Evolutionary conservation across 306 rosid genomes (phyloP), one percentile per base, ranked within the genome.

Genomic region (Fagus crenata): DNA sequence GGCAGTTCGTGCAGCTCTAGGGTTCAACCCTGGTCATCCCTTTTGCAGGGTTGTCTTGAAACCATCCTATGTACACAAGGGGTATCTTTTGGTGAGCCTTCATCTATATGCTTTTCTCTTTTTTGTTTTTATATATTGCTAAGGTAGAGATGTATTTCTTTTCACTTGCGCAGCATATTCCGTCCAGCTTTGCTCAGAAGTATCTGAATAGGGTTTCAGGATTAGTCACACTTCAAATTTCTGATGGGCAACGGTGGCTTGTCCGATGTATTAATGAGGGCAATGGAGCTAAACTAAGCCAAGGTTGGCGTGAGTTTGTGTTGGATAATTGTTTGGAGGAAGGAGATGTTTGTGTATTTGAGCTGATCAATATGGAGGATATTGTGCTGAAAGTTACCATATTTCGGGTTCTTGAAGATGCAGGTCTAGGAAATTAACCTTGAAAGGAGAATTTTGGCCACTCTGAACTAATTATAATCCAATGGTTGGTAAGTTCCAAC

Each of bases 1-100:
- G 41, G 65, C 69, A 41, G 6, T 49, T 61, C 72, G 18, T 46
- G 67, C 49, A 15, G 63, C 63, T 8, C 49, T 46, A 3, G 32
- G 17, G 36, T 75, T 61, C 41, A 75, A 49, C 37, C 60, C 72
- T 46, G 53, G 32, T n/a, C 61, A 75, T 63, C 79, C 79, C 43
- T 42, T 31, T 63, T 75, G 72, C 72, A n/a, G 28, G 31, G 51
- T 74, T 41, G 18, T 74, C 69, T 39, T 74, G 77, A 74, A 13
- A 18, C 77, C 40, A 13, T 56, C 77, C 54, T 59, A 40, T 63
- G 28, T 74, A 18, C 5, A 49, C 15, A 58, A 1, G 40, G 8
- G 37, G 11, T 46, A 46, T 46, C 51, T 46, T 58, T 74, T 74
- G 77, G 77, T 74, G 12, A 74, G 53, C 71, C 65, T 70, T 28